A percentile compares a stretch with the other conserved stretches of the same genome.
Conservation (phyloP, 1,139 yeast genomes). For the Scheffersomyces titani region DNA sequence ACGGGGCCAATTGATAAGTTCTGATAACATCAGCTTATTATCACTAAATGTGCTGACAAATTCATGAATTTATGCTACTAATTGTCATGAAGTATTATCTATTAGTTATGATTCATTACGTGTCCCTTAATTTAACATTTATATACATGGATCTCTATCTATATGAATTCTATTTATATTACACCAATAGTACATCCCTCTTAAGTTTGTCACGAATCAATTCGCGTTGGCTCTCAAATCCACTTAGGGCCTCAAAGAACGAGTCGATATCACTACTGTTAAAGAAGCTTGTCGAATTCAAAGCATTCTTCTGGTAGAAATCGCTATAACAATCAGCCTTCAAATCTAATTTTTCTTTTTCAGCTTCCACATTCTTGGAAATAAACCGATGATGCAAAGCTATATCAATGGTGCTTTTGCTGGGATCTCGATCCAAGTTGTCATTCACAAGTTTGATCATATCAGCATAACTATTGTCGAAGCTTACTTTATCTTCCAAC, state of each 20-base stretch:
- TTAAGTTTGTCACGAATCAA: slow-evolving; percentile 2
- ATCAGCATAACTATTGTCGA: slow-evolving; percentile 18
- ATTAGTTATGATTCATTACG: not conserved
- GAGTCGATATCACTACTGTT: slow-evolving; percentile 26
- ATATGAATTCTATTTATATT: not conserved
- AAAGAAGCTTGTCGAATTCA: slow-evolving; percentile 9
- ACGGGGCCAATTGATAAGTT: not conserved
- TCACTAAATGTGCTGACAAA: not conserved
- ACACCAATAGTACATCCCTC: slow-evolving; percentile 11
- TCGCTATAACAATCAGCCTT: slow-evolving; percentile 10
- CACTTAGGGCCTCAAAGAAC: slow-evolving; percentile 17
- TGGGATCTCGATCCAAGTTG: slow-evolving; percentile 10
- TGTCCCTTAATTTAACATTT: not conserved
- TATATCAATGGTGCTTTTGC: slow-evolving; percentile 21
- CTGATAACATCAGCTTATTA: not conserved
- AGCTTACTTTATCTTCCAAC: slow-evolving; percentile 18
- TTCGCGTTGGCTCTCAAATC: slow-evolving; percentile 4
- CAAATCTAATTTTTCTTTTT: slow-evolving; percentile 19
- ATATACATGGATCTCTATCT: not conserved
- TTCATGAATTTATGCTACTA: not conserved
- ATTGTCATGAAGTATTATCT: not conserved
- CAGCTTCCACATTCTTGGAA: slow-evolving; percentile 25
- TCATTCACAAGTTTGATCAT: slow-evolving; percentile 19
- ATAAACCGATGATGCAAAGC: slow-evolving; percentile 22
- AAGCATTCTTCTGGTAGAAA: slow-evolving; percentile 1